Evolutionary conservation across 169 alveolate species (phyloP).

Genomic region (Eimeria maxima): DNA sequence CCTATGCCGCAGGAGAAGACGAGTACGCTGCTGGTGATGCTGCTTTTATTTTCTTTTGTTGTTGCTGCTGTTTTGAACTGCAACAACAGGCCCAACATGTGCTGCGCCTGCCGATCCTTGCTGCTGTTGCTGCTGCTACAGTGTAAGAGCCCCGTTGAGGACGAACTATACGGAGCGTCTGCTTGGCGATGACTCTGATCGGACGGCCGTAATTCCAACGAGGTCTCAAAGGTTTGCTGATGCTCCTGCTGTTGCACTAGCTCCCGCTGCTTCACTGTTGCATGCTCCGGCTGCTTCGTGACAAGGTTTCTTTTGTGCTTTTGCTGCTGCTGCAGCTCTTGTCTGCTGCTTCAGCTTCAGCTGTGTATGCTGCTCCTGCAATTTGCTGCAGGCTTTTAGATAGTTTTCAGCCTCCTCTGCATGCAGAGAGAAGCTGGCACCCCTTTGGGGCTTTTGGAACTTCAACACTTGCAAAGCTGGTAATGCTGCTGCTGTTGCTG

Average conservation of each 20-base stretch:
- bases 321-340: conserved; percentile 21
- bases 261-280: background rate
- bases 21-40: no score
- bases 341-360: no score
- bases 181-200: background rate
- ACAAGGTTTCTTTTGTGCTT: background rate
- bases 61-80: background rate
- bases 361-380: no score
- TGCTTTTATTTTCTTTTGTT: background rate
- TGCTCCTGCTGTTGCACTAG: conserved; percentile 29
- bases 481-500: conserved; percentile 29
- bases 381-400: background rate
- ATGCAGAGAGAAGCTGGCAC: no score
- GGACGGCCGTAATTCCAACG: background rate
- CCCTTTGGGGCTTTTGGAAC: background rate
- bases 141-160: conserved; percentile 13
- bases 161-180: conserved; percentile 51
- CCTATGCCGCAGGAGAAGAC: background rate
- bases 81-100: background rate
- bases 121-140: conserved; percentile 67
- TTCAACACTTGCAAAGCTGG: background rate
- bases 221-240: conserved; percentile 46
- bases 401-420: background rate
- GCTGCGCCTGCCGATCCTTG: background rate
- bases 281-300: no score